Base-by-base conservation (phyloP, 139 green algal species). In the Marvania coccoides region DNA sequence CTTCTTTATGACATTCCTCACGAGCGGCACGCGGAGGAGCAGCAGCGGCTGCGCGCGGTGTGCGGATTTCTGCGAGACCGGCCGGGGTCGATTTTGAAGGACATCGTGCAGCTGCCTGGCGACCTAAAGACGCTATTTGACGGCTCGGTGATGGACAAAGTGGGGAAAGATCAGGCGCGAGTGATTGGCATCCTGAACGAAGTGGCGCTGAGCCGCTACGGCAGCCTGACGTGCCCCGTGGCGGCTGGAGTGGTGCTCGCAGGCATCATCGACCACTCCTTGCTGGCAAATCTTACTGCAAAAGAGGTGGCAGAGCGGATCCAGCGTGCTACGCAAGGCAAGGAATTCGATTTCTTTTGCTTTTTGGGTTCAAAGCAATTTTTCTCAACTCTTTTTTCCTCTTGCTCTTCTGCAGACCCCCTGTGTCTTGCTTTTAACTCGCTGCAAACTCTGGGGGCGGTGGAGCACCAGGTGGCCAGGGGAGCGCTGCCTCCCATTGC, bases 1-100 rank as follows among this genome's bases (percentile, higher is more conserved):
- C 24, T 64, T 37, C 48, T 64, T 24, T 64, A 64, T 55, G 26
- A 53, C 33, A 38, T 64, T 4, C 9, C 57, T 55, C 12, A 23
- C 33, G 57, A 64, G 14, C 15, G 33, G 47, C 14, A 55, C 19
- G n/a, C 24, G 30, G 57, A 46, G 26, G 23, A 64, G 57, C 12
- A 58, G 19, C 42, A 51, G 19, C 42, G 42, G 19, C 19, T 51
- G 19, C 42, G 42, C 19, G 19, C 19, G 19, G 19, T 51, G 19
- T 19, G 19, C 19, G 42, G 19, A 19, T 51, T 28, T 51, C 19
- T 51, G 19, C 19, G 19, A 51, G 42, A 51, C 42, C 42, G 42
- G 42, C 19, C 19, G 19, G 19, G 19, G 42, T 51, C 42, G 19
- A 28, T 51, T 28, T 28, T 28, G 42, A 51, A 51, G 19, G 42